Percentiles rank a stretch among this genome's conserved stretches.
phyloP scores from a whole-genome alignment of 208 protist species.

The Plasmodiophora brassicae region DNA sequence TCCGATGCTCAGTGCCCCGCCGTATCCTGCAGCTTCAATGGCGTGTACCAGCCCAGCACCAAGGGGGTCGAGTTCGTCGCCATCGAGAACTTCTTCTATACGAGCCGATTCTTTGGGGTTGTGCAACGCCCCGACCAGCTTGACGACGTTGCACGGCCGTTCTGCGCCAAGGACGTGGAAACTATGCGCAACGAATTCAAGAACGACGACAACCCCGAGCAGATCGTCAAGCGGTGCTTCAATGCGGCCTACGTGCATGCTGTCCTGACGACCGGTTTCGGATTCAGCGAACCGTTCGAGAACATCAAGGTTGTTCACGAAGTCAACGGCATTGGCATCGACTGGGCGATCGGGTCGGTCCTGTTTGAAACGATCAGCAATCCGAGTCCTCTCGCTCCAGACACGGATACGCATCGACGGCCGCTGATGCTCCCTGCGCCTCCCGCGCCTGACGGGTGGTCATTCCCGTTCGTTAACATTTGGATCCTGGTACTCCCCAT shows the following conservation, averaged over 20 bases:
- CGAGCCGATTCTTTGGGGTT: background rate
- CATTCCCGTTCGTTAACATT: background rate
- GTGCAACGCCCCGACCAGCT: background rate
- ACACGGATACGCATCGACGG: too few species aligned
- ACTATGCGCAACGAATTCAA: background rate
- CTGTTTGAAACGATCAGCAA: too few species aligned
- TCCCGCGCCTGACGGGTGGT: background rate
- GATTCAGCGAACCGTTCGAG: background rate
- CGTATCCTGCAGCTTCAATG: slow-evolving; percentile 6
- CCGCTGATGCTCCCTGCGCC: too few species aligned
- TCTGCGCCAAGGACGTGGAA: background rate
- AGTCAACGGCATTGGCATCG: background rate
- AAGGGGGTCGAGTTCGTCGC: background rate
- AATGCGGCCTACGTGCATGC: slow-evolving; percentile 6
- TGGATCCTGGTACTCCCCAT: background rate
- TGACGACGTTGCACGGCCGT: background rate
- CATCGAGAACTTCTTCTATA: slow-evolving; percentile 23
- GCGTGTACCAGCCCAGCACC: background rate
- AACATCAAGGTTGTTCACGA: background rate
- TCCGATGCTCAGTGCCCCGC: background rate
- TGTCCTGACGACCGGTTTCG: background rate
- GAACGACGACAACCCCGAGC: background rate
- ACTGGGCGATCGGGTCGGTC: slow-evolving; percentile 17
- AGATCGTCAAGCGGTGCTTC: background rate
- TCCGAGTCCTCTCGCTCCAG: too few species aligned